Conservation (phyloP, 257 asterid genomes). For the Nicotiana benthamiana region DNA sequence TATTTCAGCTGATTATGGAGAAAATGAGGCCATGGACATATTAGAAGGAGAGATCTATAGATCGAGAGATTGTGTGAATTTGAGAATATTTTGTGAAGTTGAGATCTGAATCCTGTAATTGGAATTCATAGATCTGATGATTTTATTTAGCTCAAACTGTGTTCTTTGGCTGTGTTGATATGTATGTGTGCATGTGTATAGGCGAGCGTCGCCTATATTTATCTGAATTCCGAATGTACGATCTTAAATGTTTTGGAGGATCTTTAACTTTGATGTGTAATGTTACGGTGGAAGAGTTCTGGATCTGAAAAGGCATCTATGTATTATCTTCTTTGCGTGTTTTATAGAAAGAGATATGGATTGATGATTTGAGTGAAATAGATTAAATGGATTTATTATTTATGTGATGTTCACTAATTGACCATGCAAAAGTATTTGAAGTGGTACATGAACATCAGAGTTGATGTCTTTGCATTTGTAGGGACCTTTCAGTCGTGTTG, state of each 20-base stretch:
- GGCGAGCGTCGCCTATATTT: not conserved
- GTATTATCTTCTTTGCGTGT: not conserved
- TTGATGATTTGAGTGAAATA: not conserved
- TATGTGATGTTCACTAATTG: not conserved
- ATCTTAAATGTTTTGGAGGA: not conserved
- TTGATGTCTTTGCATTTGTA: not conserved
- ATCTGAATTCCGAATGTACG: not conserved
- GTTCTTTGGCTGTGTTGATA: not conserved
- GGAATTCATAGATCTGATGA: not conserved
- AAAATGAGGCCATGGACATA: not conserved
- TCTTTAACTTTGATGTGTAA: not conserved
- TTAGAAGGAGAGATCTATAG: not conserved
- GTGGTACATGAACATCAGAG: not conserved
- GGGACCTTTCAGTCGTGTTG: not conserved
- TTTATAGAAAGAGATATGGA: not conserved
- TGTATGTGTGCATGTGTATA: not conserved
- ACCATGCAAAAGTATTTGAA: not conserved
- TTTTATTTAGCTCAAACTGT: not conserved
- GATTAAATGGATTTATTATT: not conserved
- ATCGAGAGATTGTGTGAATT: not conserved
- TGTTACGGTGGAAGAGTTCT: not conserved
- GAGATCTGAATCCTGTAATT: not conserved
- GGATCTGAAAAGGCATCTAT: not conserved
- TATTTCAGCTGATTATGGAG: not conserved
- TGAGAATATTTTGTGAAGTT: not conserved